Evolutionary conservation across 345 rosid species (phyloP).

Genomic region (Eutrema japonicum): DNA sequence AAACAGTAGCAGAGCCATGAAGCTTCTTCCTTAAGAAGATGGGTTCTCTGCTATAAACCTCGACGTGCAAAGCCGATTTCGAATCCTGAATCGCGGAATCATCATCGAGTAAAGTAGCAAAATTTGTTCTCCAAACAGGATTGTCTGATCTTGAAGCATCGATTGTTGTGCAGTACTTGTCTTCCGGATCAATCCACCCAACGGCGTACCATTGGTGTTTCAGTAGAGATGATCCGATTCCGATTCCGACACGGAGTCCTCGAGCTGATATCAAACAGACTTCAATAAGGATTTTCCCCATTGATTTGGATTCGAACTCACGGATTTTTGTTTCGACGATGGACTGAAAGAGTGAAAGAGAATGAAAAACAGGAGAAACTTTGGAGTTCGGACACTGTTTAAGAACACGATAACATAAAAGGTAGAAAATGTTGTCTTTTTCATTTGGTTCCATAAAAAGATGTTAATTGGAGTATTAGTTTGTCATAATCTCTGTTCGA

Average conservation of each 20-base stretch:
- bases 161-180: constrained; percentile 84
- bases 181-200: constrained; percentile 85
- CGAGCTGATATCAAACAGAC: constrained; percentile 77
- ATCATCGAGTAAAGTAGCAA: constrained; percentile 53
- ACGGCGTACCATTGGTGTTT: constrained; percentile 95
- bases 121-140: constrained; percentile 85
- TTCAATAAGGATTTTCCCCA: constrained; percentile 77
- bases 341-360: neutral
- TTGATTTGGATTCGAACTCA: constrained; percentile 33
- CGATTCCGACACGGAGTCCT: constrained; percentile 59
- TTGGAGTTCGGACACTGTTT: constrained; percentile 1
- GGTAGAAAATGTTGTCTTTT: neutral
- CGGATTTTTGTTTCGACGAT: neutral
- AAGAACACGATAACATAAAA: neutral
- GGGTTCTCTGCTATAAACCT: constrained; percentile 86
- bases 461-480: no score
- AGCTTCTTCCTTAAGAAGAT: constrained; percentile 80
- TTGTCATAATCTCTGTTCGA: neutral
- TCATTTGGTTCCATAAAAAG: neutral
- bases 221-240: constrained; percentile 60
- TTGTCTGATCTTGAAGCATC: constrained; percentile 70
- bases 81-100: constrained; percentile 51
- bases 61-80: constrained; percentile 54
- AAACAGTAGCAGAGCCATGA: constrained; percentile 72
- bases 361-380: neutral